Percentiles rank a stretch among this genome's conserved stretches.
Conservation (phyloP, 1,139 yeast genomes). For the Wickerhamomyces sp. region DNA sequence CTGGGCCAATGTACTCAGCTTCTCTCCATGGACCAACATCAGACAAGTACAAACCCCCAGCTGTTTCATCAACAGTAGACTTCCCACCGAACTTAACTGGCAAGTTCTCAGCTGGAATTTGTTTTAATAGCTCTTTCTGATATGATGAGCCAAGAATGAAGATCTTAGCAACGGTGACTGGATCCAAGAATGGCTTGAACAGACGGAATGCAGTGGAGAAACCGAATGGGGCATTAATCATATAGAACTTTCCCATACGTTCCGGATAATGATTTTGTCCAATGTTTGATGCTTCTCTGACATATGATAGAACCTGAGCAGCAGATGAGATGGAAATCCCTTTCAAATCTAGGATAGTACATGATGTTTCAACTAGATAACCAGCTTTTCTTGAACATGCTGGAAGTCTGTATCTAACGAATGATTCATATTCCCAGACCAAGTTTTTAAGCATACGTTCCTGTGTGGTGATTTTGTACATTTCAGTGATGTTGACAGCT, state of each 20-base stretch:
- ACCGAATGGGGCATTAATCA: constrained; percentile 96
- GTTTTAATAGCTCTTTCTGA: constrained; percentile 78
- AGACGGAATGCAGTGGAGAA: constrained; percentile 89
- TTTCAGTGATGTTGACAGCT: constrained; percentile 77
- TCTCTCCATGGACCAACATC: constrained; percentile 99
- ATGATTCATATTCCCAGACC: constrained; percentile 97
- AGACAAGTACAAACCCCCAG: constrained; percentile 79
- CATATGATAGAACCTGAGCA: constrained; percentile 79
- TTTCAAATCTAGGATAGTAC: constrained; percentile 92
- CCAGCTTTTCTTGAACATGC: constrained; percentile 88
- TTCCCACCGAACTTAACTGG: constrained; percentile 88
- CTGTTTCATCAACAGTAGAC: constrained; percentile 57
- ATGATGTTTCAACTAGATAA: constrained; percentile 83
- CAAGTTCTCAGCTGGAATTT: constrained; percentile 88
- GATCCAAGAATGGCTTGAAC: constrained; percentile 92
- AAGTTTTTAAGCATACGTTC: constrained; percentile 94
- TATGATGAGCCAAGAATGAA: constrained; percentile 80
- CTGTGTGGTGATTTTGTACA: constrained; percentile 91
- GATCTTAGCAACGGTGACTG: constrained; percentile 96
- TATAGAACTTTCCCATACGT: constrained; percentile 96
- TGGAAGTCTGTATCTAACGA: constrained; percentile 78
- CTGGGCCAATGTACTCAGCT: constrained; percentile 74
- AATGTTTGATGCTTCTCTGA: constrained; percentile 85
- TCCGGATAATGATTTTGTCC: constrained; percentile 99
- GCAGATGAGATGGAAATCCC: constrained; percentile 87